phyloP scores from a whole-genome alignment of 768 basidiomycete species.

The Tulasnella sp. region DNA sequence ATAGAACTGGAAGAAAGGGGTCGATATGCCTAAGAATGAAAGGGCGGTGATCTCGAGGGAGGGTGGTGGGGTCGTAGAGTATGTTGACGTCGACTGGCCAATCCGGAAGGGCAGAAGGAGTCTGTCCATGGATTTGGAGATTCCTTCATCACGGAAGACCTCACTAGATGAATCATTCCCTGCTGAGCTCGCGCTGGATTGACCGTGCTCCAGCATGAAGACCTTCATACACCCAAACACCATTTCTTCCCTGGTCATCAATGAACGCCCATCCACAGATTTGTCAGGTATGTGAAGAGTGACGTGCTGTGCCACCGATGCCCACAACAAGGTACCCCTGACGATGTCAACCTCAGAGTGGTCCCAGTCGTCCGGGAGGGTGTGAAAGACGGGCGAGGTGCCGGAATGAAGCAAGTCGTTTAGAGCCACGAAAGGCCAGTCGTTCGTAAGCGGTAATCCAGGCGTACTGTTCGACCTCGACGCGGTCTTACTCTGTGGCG shows the following conservation, averaged over 20 bases:
- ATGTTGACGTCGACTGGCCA: neutral
- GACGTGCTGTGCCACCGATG: conserved; percentile 29
- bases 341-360: conserved; percentile 70
- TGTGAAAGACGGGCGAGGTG: conserved; percentile 56
- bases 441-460: conserved; percentile 32
- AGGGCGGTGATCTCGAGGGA: conserved; percentile 45
- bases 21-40: conserved; percentile 49
- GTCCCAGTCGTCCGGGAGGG: conserved; percentile 61
- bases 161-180: conserved; percentile 34
- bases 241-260: conserved; percentile 42
- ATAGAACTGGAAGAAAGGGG: conserved; percentile 90
- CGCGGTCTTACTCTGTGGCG: conserved; percentile 35
- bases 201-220: conserved; percentile 90
- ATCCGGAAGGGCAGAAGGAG: conserved; percentile 44
- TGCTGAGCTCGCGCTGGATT: conserved; percentile 35
- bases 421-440: conserved; percentile 63
- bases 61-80: conserved; percentile 19
- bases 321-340: conserved; percentile 56
- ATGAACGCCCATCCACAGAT: conserved; percentile 26
- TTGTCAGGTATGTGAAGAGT: conserved; percentile 32
- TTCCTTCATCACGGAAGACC: conserved; percentile 67
- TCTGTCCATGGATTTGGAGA: conserved; percentile 47
- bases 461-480: conserved; percentile 2
- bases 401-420: conserved; percentile 75
- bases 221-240: conserved; percentile 83